Evolutionary conservation across 2,329 filamentous ascomycete species (phyloP).

Genomic region (Nannizzia gypsea): DNA sequence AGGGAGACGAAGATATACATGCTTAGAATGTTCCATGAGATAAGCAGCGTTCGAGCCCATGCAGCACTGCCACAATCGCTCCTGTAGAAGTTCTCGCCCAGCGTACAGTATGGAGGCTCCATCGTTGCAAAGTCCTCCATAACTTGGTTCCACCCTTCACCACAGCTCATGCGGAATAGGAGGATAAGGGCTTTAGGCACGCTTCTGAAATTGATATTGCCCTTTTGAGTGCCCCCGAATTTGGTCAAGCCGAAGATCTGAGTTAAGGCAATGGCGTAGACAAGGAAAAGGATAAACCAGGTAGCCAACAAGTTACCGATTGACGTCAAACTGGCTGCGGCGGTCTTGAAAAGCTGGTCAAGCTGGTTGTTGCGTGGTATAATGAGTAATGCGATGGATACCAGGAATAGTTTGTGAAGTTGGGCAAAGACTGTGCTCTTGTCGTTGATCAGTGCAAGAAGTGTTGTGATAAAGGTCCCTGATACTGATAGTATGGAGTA

Average conservation of each 20-base stretch:
- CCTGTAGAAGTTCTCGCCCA: constrained; percentile 58
- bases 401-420: constrained; percentile 87
- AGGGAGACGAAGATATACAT: constrained; percentile 99
- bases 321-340: constrained; percentile 77
- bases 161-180: constrained; percentile 82
- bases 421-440: constrained; percentile 53
- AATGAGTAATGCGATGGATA: constrained; percentile 75
- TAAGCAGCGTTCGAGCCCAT: constrained; percentile 84
- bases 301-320: constrained; percentile 90
- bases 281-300: constrained; percentile 93
- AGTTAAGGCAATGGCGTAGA: constrained; percentile 91
- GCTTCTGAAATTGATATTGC: constrained; percentile 82
- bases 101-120: constrained; percentile 67
- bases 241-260: constrained; percentile 92
- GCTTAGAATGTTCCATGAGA: constrained; percentile 97
- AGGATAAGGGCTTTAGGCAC: constrained; percentile 90
- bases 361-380: constrained; percentile 95
- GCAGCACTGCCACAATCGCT: constrained; percentile 85
- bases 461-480: constrained; percentile 71
- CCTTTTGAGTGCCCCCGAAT: constrained; percentile 60
- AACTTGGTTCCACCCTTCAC: constrained; percentile 90
- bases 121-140: constrained; percentile 93
- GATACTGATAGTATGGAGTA: constrained; percentile 71
- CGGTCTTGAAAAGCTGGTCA: constrained; percentile 97
- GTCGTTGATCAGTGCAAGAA: constrained; percentile 56